phyloP scores from a whole-genome alignment of 345 rosid genomes.

The Syzygium oleosum region DNA sequence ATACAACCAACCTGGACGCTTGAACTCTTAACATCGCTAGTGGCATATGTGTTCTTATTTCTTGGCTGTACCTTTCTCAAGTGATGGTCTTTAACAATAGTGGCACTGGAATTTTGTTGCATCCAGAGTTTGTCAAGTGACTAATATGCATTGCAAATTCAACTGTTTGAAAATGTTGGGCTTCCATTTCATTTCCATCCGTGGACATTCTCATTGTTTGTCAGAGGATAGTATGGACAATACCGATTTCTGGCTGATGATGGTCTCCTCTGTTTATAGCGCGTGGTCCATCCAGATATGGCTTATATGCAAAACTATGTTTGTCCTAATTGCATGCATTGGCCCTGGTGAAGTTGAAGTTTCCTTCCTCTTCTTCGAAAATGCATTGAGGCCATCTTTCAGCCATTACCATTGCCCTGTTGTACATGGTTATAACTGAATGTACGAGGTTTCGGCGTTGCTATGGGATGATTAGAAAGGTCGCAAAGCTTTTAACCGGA shows the following conservation, averaged over 20 bases:
- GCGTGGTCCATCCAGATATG: not conserved
- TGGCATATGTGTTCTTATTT: conserved; percentile 70
- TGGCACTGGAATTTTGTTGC: not conserved
- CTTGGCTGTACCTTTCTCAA: conserved; percentile 83
- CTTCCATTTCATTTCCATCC: not conserved
- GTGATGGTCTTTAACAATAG: conserved; percentile 16
- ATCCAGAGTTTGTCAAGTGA: not conserved
- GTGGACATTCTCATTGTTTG: not conserved
- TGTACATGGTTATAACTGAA: not conserved
- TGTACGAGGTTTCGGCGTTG: not conserved
- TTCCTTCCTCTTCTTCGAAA: not conserved
- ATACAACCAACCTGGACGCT: conserved; percentile 90
- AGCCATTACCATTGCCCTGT: not conserved
- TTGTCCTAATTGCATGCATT: not conserved
- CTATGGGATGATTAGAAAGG: not conserved
- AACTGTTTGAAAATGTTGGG: not conserved
- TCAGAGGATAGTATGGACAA: not conserved
- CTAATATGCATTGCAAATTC: not conserved
- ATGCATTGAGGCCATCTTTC: not conserved
- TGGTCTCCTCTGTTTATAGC: not conserved
- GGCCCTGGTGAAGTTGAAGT: not conserved
- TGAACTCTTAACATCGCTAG: conserved; percentile 85
- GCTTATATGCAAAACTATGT: not conserved
- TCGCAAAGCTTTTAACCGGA: not conserved
- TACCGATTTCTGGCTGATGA: not conserved